Conservation (phyloP, 2,329 filamentous ascomycete species). For the Dothideomycetes sp. region DNA sequence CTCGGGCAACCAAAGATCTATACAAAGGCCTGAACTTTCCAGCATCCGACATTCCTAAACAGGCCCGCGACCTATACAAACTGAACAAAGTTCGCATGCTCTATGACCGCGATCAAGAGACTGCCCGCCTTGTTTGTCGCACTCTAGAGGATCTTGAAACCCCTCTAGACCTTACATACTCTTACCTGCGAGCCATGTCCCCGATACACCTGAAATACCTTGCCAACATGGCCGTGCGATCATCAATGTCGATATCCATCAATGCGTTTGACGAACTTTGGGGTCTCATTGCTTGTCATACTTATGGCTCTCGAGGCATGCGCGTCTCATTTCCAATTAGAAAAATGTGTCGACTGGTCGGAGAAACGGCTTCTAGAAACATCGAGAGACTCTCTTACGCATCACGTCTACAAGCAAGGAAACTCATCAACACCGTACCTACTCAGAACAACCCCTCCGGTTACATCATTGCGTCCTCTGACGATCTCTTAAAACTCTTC, state of each 20-base stretch:
- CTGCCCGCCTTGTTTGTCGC: slow-evolving; percentile 71
- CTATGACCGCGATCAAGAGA: slow-evolving; percentile 73
- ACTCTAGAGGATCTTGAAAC: slow-evolving; percentile 59
- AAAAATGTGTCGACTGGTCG: slow-evolving; percentile 82
- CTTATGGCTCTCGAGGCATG: slow-evolving; percentile 69
- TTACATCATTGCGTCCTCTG: slow-evolving; percentile 82
- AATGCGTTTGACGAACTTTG: slow-evolving; percentile 77
- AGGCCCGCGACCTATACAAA: slow-evolving; percentile 80
- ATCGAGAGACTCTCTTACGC: slow-evolving; percentile 83
- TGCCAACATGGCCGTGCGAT: slow-evolving; percentile 79
- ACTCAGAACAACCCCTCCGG: slow-evolving; percentile 74
- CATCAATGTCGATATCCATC: slow-evolving; percentile 89
- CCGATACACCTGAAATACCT: slow-evolving; percentile 84
- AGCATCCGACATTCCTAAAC: slow-evolving; percentile 74
- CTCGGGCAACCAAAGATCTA: slow-evolving; percentile 64
- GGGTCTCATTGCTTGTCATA: slow-evolving; percentile 80
- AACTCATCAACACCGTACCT: slow-evolving; percentile 76
- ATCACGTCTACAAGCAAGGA: slow-evolving; percentile 71
- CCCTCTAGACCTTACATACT: slow-evolving; percentile 73
- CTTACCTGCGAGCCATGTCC: slow-evolving; percentile 80
- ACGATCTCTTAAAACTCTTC: slow-evolving; percentile 73
- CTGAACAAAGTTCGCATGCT: slow-evolving; percentile 80
- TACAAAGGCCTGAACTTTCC: slow-evolving; percentile 86
- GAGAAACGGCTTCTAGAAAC: slow-evolving; percentile 75
- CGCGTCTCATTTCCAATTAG: slow-evolving; percentile 84